Base-by-base conservation (phyloP, 768 basidiomycete species). In the Rhodotorula babjevae region DNA sequence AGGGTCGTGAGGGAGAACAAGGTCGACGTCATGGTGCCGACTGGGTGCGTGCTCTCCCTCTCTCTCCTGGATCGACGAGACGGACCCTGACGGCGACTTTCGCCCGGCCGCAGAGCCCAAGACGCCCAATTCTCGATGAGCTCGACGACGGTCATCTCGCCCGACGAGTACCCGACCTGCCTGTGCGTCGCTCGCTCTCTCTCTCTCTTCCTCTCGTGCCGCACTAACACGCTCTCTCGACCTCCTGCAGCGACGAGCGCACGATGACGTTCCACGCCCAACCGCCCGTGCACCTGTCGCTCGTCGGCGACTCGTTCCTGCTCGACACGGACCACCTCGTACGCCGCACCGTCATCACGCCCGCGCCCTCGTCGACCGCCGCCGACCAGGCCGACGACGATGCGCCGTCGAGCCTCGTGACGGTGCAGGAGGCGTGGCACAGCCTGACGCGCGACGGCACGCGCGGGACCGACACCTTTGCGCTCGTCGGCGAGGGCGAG, bases 1-100 rank as follows among this genome's bases (percentile, higher is more conserved):
- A 52, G 42, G 33, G 3, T 46, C 16, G 53, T 68, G 21, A 55
- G 25, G 58, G 58, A 62, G 71, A 72, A 33, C 33, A n/a, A 9
- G 58, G 66, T 56, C 4, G 63, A 64, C 33, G 3, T 72, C 57
- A 55, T 68, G 57, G 58, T 68, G 2, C 71, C 71, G 50, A 67
- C 57, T n/a, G 71, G 62, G 66, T 67, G 53, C 16, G 69, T 65
- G 25, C 16, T n/a, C 9, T 40, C 23, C 40, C 52, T 56, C 15
- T 10, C 47, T 42, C 46, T 23, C 10, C 18, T 19, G 7, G 33
- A 31, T 46, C 7, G 18, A 10, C 14, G 2, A 10, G 9, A 1
- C 19, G 42, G 8, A 10, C 33, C 46, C 56, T 23, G 53, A 55
- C 29, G 33, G 0, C 14, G 23, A 16, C 4, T 46, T 47, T 46